Evolutionary conservation across 805 yeast genomes (phyloP).

Genomic region (Candida boidinii): DNA sequence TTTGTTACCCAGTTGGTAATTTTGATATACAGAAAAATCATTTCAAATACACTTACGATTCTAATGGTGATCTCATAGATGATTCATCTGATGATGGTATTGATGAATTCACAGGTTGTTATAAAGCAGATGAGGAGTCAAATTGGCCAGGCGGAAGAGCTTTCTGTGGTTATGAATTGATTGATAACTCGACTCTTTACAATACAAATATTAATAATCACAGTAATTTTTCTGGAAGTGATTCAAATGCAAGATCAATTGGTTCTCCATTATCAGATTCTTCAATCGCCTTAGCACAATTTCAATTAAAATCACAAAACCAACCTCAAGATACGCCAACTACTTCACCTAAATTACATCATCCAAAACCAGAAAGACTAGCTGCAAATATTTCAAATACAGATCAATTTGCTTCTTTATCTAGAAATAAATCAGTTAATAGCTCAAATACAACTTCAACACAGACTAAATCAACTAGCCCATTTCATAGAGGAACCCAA

Average conservation of each 20-base stretch:
- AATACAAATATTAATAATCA: neutral
- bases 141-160: constrained; percentile 26
- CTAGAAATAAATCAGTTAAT: too few relatives aligned
- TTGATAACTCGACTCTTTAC: constrained; percentile 7
- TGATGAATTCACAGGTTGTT: neutral
- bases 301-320: too few relatives aligned
- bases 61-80: constrained; percentile 7
- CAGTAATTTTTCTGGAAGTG: neutral
- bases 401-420: too few relatives aligned
- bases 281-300: too few relatives aligned
- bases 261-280: neutral
- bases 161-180: constrained; percentile 15
- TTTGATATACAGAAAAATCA: constrained; percentile 15
- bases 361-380: constrained; percentile 4
- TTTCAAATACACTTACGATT: constrained; percentile 11
- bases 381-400: neutral
- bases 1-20: constrained; percentile 23
- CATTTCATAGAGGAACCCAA: too few relatives aligned
- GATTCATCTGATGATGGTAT: neutral
- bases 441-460: too few relatives aligned
- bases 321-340: too few relatives aligned
- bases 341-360: constrained; percentile 4
- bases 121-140: neutral
- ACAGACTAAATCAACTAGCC: too few relatives aligned
- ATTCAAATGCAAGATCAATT: neutral